Percentiles rank a stretch among this genome's conserved stretches.
These are phyloP conservation scores for Scleromitrula shiraiana DNA, from an alignment of 2,329 filamentous ascomycete species.

Conservation along the genomic window DNA sequence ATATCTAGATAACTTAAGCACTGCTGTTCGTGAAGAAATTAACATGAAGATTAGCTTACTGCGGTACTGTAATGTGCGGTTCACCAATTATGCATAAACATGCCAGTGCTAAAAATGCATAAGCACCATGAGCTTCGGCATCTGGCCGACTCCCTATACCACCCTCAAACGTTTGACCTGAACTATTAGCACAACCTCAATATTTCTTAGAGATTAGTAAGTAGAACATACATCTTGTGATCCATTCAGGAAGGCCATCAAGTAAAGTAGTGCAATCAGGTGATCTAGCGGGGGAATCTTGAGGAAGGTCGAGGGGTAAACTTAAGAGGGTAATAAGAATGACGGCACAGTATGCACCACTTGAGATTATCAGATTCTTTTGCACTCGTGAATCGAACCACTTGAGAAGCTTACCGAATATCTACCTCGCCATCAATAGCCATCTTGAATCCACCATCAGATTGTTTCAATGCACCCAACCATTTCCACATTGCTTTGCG, in stretches of 20 bases:
- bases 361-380: conserved; percentile 31
- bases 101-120: conserved; percentile 88
- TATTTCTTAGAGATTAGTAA: not conserved
- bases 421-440: conserved; percentile 84
- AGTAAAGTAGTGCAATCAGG: conserved; percentile 59
- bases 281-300: conserved; percentile 59
- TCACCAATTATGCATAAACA: conserved; percentile 80
- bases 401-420: conserved; percentile 55
- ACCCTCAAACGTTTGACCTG: conserved; percentile 89
- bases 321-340: conserved; percentile 77
- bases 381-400: not conserved
- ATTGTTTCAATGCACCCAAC: conserved; percentile 78
- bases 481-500: conserved; percentile 84
- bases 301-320: conserved; percentile 70
- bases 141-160: conserved; percentile 81
- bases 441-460: conserved; percentile 84
- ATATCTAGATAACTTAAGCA: conserved; percentile 42
- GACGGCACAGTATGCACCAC: conserved; percentile 86
- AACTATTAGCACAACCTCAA: conserved; percentile 2
- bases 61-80: conserved; percentile 65
- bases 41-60: conserved; percentile 41
- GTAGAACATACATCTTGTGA: conserved; percentile 62
- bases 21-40: conserved; percentile 4
- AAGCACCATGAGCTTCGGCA: conserved; percentile 90
- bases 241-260: conserved; percentile 68